These are phyloP conservation scores for Microcyclospora pomicola DNA, from an alignment of 2,329 filamentous ascomycete species.

Conservation along the genomic window DNA sequence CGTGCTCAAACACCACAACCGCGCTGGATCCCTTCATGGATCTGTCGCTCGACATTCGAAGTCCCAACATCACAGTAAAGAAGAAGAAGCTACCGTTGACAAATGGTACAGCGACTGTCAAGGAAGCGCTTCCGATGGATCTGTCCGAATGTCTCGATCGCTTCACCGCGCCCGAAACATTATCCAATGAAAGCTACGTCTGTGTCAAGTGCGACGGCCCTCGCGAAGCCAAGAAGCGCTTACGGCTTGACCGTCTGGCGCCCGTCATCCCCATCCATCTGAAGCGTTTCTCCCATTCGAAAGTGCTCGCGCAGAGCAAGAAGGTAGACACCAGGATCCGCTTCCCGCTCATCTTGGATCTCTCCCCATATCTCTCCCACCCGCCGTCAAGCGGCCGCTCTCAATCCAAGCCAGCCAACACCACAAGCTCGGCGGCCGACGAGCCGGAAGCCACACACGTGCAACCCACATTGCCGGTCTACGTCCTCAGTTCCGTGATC, in stretches of 20 bases:
- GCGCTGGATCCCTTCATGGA: slow-evolving; percentile 84
- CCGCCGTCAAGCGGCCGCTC: slow-evolving; percentile 33
- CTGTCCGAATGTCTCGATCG: slow-evolving; percentile 59
- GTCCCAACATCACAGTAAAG: slow-evolving; percentile 39
- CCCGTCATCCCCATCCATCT: slow-evolving; percentile 86
- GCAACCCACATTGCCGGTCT: slow-evolving; percentile 43
- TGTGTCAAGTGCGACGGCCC: slow-evolving; percentile 64
- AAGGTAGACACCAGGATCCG: slow-evolving; percentile 81
- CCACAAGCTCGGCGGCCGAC: slow-evolving; percentile 7
- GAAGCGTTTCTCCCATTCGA: slow-evolving; percentile 40
- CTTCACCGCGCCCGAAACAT: slow-evolving; percentile 72
- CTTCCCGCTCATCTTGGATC: slow-evolving; percentile 77
- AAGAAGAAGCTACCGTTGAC: slow-evolving; percentile 41
- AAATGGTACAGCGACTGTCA: slow-evolving; percentile 24
- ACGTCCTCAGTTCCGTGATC: slow-evolving; percentile 78
- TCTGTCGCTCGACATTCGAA: slow-evolving; percentile 71
- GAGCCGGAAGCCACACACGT: slow-evolving; percentile 1
- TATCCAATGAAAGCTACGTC: slow-evolving; percentile 62
- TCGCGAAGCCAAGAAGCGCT: slow-evolving; percentile 69
- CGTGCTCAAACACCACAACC: slow-evolving; percentile 68
- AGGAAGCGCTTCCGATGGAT: slow-evolving; percentile 24
- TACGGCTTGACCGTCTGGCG: slow-evolving; percentile 71
- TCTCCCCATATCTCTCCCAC: slow-evolving; percentile 66
- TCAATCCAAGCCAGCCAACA: slow-evolving; percentile 36
- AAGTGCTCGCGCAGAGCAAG: slow-evolving; percentile 56